Conservation (phyloP, 768 basidiomycete species). For the Leccinellum rugosiceps region DNA sequence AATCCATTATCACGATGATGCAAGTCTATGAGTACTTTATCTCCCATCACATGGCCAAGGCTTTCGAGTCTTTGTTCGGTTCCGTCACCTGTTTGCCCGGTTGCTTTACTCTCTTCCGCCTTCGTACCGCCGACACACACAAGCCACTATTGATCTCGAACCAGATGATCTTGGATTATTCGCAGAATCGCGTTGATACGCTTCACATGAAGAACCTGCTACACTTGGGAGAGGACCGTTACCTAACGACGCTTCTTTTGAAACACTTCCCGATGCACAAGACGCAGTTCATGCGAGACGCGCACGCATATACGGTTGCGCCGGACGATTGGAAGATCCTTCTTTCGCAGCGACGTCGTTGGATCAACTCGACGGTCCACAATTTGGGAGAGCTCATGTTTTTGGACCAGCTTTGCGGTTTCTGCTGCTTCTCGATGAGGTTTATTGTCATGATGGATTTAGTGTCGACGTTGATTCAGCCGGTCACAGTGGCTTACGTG, state of each 20-base stretch:
- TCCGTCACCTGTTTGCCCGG: slow-evolving; percentile 98
- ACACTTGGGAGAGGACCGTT: slow-evolving; percentile 98
- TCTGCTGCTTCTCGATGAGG: slow-evolving; percentile 99
- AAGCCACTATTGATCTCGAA: slow-evolving; percentile 93
- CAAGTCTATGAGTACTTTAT: slow-evolving; percentile 99
- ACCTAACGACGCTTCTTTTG: slow-evolving; percentile 90
- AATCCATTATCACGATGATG: slow-evolving; percentile 96
- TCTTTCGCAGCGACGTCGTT: slow-evolving; percentile 94
- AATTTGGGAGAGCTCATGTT: slow-evolving; percentile 93
- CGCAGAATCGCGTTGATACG: slow-evolving; percentile 95
- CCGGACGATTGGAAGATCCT: slow-evolving; percentile 95
- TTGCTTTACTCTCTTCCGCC: slow-evolving; percentile 97
- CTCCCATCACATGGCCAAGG: slow-evolving; percentile 98
- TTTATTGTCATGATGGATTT: slow-evolving; percentile 98
- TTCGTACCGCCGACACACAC: slow-evolving; percentile 92
- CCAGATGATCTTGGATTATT: slow-evolving; percentile 87
- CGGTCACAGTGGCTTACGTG: slow-evolving; percentile 87
- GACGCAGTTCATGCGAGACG: slow-evolving; percentile 93
- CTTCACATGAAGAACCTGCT: slow-evolving; percentile 98
- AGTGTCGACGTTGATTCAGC: slow-evolving; percentile 79
- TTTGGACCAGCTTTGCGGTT: slow-evolving; percentile 88
- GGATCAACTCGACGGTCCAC: slow-evolving; percentile 99
- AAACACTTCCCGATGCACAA: slow-evolving; percentile 95
- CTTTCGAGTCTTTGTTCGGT: slow-evolving; percentile 94
- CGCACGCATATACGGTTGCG: slow-evolving; percentile 91